These are phyloP conservation scores for Agaricus subrufescens DNA, from an alignment of 768 basidiomycete species.

Conservation along the genomic window DNA sequence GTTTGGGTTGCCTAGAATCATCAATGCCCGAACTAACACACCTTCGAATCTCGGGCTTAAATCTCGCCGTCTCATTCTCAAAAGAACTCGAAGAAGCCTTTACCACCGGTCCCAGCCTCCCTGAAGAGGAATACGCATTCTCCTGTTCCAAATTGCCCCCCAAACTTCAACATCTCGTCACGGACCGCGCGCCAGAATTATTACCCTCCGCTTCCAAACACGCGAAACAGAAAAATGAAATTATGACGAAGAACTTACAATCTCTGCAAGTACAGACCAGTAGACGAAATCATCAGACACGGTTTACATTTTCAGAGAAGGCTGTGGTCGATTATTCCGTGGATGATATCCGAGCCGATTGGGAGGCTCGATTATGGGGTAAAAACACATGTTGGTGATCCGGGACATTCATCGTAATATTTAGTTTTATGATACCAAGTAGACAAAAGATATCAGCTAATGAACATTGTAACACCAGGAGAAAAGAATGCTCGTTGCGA, in stretches of 20 bases:
- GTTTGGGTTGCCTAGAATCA: slow-evolving; percentile 29
- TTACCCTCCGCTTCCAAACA: slow-evolving; percentile 4
- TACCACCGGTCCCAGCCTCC: not conserved
- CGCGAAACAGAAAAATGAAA: slow-evolving; percentile 19
- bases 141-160: slow-evolving; percentile 21
- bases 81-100: slow-evolving; percentile 34
- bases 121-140: slow-evolving; percentile 13
- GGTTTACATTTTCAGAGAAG: not conserved
- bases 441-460: too few species aligned
- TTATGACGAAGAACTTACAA: slow-evolving; percentile 25
- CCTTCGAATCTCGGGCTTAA: slow-evolving; percentile 38
- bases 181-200: slow-evolving; percentile 24
- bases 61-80: slow-evolving; percentile 35
- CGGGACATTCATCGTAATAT: too few species aligned
- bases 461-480: too few species aligned
- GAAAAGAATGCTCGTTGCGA: too few species aligned
- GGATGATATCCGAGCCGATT: not conserved
- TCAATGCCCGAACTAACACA: slow-evolving; percentile 35
- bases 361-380: slow-evolving; percentile 4
- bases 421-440: too few species aligned
- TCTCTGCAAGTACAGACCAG: not conserved
- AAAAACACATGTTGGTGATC: slow-evolving; percentile 6
- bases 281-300: not conserved
- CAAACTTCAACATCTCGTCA: slow-evolving; percentile 16
- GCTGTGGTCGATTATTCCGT: not conserved